Conservation (phyloP, 805 yeast species). For the Pichia kluyveri region DNA sequence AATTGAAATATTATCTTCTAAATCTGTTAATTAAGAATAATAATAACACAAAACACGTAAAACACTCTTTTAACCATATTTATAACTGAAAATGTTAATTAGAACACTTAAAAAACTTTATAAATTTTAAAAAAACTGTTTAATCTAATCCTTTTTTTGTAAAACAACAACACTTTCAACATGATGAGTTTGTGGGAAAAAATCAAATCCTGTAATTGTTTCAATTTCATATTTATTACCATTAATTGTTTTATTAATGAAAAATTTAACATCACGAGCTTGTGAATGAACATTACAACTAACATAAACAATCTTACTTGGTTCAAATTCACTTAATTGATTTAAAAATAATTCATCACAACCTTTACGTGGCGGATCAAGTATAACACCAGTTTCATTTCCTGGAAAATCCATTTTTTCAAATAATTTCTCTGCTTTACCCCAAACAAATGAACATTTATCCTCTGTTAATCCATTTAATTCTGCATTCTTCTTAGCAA, state of each 20-base stretch:
- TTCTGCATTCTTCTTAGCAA: constrained; percentile 76
- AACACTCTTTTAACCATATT: no score
- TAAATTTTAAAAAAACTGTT: no score
- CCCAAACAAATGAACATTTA: constrained; percentile 79
- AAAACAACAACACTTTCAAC: constrained; percentile 48
- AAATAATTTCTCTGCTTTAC: constrained; percentile 88
- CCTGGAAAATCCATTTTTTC: constrained; percentile 68
- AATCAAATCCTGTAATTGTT: constrained; percentile 88
- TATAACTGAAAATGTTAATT: no score
- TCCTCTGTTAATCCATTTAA: constrained; percentile 48
- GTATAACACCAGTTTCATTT: constrained; percentile 73
- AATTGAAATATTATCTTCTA: no score
- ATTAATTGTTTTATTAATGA: constrained; percentile 54
- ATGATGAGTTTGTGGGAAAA: constrained; percentile 64
- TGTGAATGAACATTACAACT: constrained; percentile 98
- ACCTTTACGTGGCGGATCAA: constrained; percentile 97
- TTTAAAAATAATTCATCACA: constrained; percentile 83
- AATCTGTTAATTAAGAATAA: no score
- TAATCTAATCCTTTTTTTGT: background rate
- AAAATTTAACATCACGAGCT: constrained; percentile 86
- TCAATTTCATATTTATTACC: constrained; percentile 64
- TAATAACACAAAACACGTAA: no score
- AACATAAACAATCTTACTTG: constrained; percentile 84
- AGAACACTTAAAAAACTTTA: no score
- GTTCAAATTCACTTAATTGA: constrained; percentile 76